Evolutionary conservation across 2,329 filamentous ascomycete species (phyloP).

Genomic region (Gaeumannomyces tritici): DNA sequence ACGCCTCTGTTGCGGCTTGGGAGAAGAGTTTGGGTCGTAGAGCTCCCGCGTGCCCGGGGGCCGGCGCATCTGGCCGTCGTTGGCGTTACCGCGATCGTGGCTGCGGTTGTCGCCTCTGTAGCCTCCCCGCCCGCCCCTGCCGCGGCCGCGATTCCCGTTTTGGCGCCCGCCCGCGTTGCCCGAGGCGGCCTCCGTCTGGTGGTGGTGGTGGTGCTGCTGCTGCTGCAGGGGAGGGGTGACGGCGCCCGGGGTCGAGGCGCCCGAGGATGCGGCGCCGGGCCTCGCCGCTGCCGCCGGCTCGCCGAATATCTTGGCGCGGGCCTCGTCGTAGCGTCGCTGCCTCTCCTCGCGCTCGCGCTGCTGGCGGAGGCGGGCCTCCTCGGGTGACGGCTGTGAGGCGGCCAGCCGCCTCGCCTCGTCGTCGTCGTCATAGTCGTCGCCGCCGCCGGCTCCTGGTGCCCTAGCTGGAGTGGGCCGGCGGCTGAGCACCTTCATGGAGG

Average conservation of each 20-base stretch:
- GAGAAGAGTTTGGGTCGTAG: slow-evolving; percentile 65
- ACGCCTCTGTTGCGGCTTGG: slow-evolving; percentile 48
- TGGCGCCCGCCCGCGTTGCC: neutral
- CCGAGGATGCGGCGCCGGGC: slow-evolving; percentile 24
- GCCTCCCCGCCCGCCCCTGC: slow-evolving; percentile 29
- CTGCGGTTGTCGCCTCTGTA: neutral
- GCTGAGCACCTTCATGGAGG: slow-evolving; percentile 73
- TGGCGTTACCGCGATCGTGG: slow-evolving; percentile 5
- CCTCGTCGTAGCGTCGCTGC: slow-evolving; percentile 82
- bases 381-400: slow-evolving; percentile 48
- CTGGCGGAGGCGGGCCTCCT: slow-evolving; percentile 70
- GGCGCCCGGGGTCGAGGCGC: slow-evolving; percentile 52
- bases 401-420: slow-evolving; percentile 58
- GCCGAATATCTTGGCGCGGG: slow-evolving; percentile 78
- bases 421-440: slow-evolving; percentile 43
- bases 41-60: slow-evolving; percentile 46
- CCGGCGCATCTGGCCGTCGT: slow-evolving; percentile 17
- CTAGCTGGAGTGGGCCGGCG: slow-evolving; percentile 59
- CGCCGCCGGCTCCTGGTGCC: slow-evolving; percentile 10
- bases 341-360: slow-evolving; percentile 79
- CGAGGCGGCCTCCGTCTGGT: neutral
- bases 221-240: slow-evolving; percentile 44
- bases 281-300: slow-evolving; percentile 24
- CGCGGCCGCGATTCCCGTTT: slow-evolving; percentile 11
- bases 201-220: neutral